phyloP scores from a whole-genome alignment of 2,329 filamentous ascomycete genomes.

The Colletotrichum sp. region DNA sequence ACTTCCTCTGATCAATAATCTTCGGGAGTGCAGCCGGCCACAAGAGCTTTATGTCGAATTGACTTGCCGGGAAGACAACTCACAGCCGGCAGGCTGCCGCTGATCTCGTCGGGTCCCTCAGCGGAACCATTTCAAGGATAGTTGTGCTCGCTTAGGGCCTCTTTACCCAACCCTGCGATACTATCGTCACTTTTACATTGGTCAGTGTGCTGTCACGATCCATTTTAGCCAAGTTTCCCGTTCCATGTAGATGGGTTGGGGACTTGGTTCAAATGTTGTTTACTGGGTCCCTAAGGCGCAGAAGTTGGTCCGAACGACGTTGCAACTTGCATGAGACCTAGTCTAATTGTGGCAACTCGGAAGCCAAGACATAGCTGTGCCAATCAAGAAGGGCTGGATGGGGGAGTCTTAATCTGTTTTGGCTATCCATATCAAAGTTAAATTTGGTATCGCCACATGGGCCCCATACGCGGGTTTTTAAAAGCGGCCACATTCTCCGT shows the following conservation, averaged over 20 bases:
- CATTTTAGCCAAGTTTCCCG: neutral
- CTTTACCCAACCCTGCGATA: neutral
- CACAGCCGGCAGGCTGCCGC: neutral
- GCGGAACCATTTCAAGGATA: neutral
- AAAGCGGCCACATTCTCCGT: neutral
- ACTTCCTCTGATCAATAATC: neutral
- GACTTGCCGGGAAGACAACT: neutral
- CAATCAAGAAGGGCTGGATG: neutral
- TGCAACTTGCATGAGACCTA: neutral
- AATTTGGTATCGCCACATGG: neutral
- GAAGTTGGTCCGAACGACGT: neutral
- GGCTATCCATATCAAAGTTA: slow-evolving; percentile 10
- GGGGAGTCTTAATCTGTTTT: neutral
- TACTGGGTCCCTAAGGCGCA: neutral
- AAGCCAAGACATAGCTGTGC: slow-evolving; percentile 1
- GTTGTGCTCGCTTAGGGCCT: neutral
- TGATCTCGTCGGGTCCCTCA: neutral
- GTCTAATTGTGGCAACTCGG: neutral
- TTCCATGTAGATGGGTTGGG: neutral
- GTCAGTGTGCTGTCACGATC: neutral
- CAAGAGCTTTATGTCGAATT: neutral
- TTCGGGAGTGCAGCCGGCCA: neutral
- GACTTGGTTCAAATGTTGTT: neutral
- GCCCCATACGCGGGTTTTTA: neutral
- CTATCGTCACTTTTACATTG: neutral